phyloP scores from a whole-genome alignment of 371 early-diverging fungal genomes.

The Smittium culicis region DNA sequence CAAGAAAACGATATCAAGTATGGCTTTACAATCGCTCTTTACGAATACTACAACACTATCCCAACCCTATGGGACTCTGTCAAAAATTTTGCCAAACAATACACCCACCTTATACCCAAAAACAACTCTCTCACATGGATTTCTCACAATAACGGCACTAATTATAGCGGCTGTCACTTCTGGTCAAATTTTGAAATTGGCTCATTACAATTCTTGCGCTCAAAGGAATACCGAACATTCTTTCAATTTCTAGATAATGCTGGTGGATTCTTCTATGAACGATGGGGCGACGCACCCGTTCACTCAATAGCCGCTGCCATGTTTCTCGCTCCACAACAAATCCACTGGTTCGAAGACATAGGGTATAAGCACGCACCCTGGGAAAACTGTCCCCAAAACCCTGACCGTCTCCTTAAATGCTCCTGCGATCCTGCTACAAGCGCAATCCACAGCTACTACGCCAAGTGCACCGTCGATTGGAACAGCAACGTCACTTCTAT shows the following conservation, averaged over 20 bases:
- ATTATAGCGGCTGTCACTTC: conserved; percentile 74
- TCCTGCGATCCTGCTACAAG: neutral
- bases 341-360: conserved; percentile 87
- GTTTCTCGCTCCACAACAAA: conserved; percentile 41
- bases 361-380: conserved; percentile 63
- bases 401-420: neutral
- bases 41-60: conserved; percentile 66
- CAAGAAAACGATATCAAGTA: conserved; percentile 68
- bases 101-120: conserved; percentile 26
- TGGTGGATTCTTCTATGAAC: conserved; percentile 90
- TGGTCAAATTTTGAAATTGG: conserved; percentile 97
- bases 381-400: conserved; percentile 49
- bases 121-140: conserved; percentile 29
- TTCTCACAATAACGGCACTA: conserved; percentile 22
- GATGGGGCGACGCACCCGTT: conserved; percentile 96
- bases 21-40: conserved; percentile 60
- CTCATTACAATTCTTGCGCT: conserved; percentile 64
- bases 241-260: conserved; percentile 70
- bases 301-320: conserved; percentile 41
- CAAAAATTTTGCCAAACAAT: conserved; percentile 35
- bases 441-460: neutral
- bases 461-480: neutral
- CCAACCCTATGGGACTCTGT: conserved; percentile 63
- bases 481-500: neutral
- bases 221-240: conserved; percentile 47